Conservation (phyloP, 306 rosid genomes). For the Canavalia ensiformis region DNA sequence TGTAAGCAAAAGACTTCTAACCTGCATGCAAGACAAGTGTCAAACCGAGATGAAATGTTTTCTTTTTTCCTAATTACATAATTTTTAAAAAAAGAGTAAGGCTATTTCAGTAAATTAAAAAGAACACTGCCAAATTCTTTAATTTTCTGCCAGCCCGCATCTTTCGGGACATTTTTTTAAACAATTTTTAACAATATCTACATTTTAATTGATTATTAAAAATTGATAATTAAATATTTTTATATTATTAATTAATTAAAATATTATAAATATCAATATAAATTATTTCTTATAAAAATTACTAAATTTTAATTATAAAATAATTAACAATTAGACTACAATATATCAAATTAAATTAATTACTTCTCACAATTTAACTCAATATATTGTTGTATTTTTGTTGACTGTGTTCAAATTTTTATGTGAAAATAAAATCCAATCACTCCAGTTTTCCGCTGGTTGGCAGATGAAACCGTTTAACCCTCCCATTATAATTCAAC, state of each 20-base stretch:
- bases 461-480: constrained; percentile 56
- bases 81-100: neutral
- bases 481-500: constrained; percentile 51
- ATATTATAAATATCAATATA: no score
- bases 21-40: constrained; percentile 33
- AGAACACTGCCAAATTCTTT: constrained; percentile 52
- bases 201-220: no score
- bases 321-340: no score
- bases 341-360: no score
- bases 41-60: neutral
- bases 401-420: neutral
- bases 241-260: no score
- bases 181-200: constrained; percentile 46
- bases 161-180: constrained; percentile 66
- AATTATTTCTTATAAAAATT: neutral
- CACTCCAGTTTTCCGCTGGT: constrained; percentile 54
- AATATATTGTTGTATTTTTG: neutral
- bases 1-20: neutral
- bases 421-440: constrained; percentile 4
- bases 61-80: no score
- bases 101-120: constrained; percentile 43
- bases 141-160: constrained; percentile 69
- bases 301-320: no score
- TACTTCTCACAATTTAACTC: no score
- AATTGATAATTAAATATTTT: no score